These are phyloP conservation scores for Penicillium atrosanguineum DNA, from an alignment of 495 filamentous ascomycete species.

Conservation along the genomic window DNA sequence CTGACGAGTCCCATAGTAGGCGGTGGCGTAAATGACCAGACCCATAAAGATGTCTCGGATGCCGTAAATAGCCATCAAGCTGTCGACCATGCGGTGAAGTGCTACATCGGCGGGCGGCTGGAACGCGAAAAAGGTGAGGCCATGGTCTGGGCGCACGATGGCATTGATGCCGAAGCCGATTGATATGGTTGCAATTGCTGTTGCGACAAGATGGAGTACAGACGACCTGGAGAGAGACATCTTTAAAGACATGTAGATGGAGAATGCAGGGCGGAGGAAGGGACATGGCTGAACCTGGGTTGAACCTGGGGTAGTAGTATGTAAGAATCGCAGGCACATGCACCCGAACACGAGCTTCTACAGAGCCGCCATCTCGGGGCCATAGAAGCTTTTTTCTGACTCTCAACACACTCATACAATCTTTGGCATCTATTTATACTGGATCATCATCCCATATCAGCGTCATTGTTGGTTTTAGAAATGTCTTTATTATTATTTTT, in stretches of 20 bases:
- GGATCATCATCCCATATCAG: no score
- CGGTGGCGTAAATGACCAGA: slow-evolving; percentile 38
- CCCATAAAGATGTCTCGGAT: slow-evolving; percentile 55
- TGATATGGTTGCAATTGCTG: slow-evolving; percentile 42
- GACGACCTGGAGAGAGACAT: slow-evolving; percentile 21
- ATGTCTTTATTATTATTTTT: no score
- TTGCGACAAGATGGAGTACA: slow-evolving; percentile 21
- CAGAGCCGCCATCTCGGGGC: not conserved
- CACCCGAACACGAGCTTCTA: not conserved
- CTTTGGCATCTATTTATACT: no score
- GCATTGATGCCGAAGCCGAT: slow-evolving; percentile 50
- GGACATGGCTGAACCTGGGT: not conserved
- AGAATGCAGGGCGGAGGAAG: not conserved
- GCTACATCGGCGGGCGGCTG: slow-evolving; percentile 24
- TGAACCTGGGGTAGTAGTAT: not conserved
- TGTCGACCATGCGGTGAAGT: slow-evolving; percentile 36
- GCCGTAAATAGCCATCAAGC: slow-evolving; percentile 49
- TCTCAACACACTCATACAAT: not conserved
- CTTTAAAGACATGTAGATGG: not conserved
- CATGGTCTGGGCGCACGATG: slow-evolving; percentile 40
- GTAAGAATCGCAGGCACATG: not conserved
- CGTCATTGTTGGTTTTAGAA: no score
- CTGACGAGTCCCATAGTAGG: slow-evolving; percentile 37
- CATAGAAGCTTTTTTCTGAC: not conserved
- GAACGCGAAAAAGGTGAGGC: slow-evolving; percentile 48